Base-by-base conservation (phyloP, 2,329 filamentous ascomycete species). In the Calycina marina region DNA sequence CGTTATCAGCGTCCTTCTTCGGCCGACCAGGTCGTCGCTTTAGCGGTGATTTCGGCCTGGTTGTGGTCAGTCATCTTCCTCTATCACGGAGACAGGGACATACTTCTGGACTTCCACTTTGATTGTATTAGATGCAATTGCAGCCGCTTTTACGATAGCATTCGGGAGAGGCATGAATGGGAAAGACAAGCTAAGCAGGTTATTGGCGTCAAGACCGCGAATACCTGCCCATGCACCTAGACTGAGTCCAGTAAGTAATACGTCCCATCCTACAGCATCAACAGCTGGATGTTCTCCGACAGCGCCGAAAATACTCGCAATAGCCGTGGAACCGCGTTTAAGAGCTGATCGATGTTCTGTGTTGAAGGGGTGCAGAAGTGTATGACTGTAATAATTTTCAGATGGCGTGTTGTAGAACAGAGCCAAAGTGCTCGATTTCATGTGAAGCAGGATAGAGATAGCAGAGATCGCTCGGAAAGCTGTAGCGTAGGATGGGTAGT, bases 181-280 rank as follows among this genome's bases (percentile, higher is more conserved):
- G n/a, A n/a, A n/a, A n/a, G n/a, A n/a, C n/a, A n/a, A n/a, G n/a
- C n/a, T 44, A 9, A 73, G 46, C 41, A 75, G 65, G 6, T 62
- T 56, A n/a, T 55, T 51, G 0, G 63, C 57, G 41, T 69, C 61
- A 3, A 67, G 54, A 14, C 62, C 60, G 18, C 68, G 58, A 1
- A 65, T 58, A 25, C 67, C 67, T n/a, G 65, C 62, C 70, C 71
- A 76, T 2, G 65, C 35, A 1, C 68, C 61, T n/a, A 74, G 49
- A 35, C 62, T 66, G 10, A 69, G 37, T 2, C 58, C 56, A 14
- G 63, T 69, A 20, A 74, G 55, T 10, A 77, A 47, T 2, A 72
- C 70, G 49, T 78, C 73, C 51, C 63, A 65, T 4, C 64, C 67
- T 0, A 66, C 65, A 12, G 61, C 64, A 13, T 63, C 63, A 17